Percentiles rank a stretch among this genome's conserved stretches.
Evolutionary conservation across 2,329 filamentous ascomycete species (phyloP).

Genomic region (Cryphonectria nitschkei): DNA sequence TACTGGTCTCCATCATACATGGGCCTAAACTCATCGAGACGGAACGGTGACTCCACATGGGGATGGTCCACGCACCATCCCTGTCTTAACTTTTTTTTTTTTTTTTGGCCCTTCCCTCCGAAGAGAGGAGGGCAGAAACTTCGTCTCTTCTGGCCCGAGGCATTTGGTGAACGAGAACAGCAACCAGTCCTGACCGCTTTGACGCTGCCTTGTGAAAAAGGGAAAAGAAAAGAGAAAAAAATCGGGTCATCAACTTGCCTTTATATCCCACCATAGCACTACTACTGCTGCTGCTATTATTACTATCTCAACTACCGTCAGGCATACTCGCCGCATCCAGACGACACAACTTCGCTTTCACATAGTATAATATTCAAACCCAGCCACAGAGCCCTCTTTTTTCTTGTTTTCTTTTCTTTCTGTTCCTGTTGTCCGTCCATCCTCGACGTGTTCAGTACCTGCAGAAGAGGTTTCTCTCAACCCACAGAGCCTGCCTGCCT

Average conservation of each 20-base stretch:
- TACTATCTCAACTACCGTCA: not conserved
- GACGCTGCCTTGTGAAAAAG: slow-evolving; percentile 19
- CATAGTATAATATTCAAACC: not conserved
- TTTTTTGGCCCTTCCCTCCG: not conserved
- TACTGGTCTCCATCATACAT: not conserved
- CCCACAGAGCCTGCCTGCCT: not conserved
- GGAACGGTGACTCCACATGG: not conserved
- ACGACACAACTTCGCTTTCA: not conserved
- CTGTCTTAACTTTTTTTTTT: not conserved
- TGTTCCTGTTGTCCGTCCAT: not conserved
- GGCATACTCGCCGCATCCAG: not conserved
- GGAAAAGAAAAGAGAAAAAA: not conserved
- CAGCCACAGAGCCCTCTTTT: not conserved
- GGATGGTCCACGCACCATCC: not conserved
- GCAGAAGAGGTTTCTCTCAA: not conserved
- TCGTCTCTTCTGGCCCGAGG: not conserved
- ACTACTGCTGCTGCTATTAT: not conserved
- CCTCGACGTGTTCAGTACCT: not conserved
- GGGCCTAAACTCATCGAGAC: not conserved
- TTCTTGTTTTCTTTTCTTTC: not conserved
- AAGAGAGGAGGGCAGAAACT: slow-evolving; percentile 4
- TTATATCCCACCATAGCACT: not conserved
- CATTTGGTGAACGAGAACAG: not conserved
- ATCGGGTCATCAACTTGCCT: not conserved
- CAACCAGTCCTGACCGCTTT: not conserved